Evolutionary conservation across 768 basidiomycete genomes (phyloP).

Genomic region (Candolleomyces aberdarensis): DNA sequence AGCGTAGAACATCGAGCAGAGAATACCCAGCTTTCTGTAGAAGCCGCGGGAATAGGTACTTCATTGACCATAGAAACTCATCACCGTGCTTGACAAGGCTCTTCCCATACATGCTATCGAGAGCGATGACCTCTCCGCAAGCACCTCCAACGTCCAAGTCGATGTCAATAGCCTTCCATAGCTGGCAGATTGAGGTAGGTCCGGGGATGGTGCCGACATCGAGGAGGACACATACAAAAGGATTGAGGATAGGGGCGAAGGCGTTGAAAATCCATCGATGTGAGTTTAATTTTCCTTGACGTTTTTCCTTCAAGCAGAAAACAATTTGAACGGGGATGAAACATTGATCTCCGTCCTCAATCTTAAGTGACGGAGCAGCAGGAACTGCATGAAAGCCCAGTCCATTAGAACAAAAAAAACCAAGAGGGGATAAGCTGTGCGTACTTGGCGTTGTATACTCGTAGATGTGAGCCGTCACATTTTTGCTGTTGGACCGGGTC

Average conservation of each 20-base stretch:
- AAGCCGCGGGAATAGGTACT: no score
- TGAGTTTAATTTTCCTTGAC: constrained; percentile 94
- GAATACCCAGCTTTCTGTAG: no score
- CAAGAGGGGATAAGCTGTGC: not conserved
- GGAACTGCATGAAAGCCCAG: constrained; percentile 42
- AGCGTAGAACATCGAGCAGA: no score
- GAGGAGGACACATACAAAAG: constrained; percentile 73
- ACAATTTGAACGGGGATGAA: constrained; percentile 87
- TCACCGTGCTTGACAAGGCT: no score
- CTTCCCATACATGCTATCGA: no score
- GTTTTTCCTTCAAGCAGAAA: constrained; percentile 87
- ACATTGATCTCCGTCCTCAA: constrained; percentile 78
- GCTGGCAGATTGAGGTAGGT: constrained; percentile 92
- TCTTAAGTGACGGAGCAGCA: constrained; percentile 71
- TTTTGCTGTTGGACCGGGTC: constrained; percentile 84
- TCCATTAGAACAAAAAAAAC: not conserved
- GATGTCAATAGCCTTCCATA: constrained; percentile 92
- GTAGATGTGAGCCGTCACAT: constrained; percentile 92
- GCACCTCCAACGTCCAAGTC: constrained; percentile 76
- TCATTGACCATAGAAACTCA: no score
- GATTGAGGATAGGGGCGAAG: constrained; percentile 73
- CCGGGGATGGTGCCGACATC: constrained; percentile 97
- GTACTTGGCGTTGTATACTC: constrained; percentile 49
- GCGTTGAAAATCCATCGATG: constrained; percentile 97
- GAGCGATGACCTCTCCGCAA: constrained; percentile 60